Evolutionary conservation across 768 basidiomycete genomes (phyloP), one percentile per base, ranked within the genome.

Genomic region (Neoboletus subvelutipes): DNA sequence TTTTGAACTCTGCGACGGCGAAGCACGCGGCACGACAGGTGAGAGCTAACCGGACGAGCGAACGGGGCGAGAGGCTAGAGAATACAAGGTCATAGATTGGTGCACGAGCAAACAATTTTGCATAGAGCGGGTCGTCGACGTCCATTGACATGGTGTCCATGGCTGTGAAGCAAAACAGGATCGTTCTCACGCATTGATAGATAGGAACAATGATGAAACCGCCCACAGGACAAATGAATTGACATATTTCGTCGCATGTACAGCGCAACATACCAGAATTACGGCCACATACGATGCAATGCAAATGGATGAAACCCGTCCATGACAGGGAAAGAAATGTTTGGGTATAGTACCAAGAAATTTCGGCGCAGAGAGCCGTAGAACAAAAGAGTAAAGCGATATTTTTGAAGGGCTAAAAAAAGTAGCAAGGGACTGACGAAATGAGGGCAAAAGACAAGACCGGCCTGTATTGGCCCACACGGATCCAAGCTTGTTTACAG

Each of bases 331-430:
- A 45, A 54, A 40, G 37, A 52, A 52, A 49, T 31, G 51, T 26
- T 24, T 18, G 71, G 69, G 71, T 71, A 73, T 69, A 61, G 50
- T 15, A 40, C 46, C 51, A 60, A 60, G 49, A 60, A 63, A 39
- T 18, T 18, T 28, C 26, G 36, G 28, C 9, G 18, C n/a, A 26
- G n/a, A 46, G 9, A 8, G 41, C 40, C 40, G 49, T 15, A 26
- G 42, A 55, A 60, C 24, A 34, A 50, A 48, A 39, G 49, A 58
- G 43, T 29, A 56, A 47, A 57, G 31, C 41, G 39, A 64, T 24
- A n/a, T 41, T 33, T n/a, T 20, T 13, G 13, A 29, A 36, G 2
- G 7, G 12, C 48, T n/a, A 34, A 42, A 28, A 55, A 46, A 31
- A 39, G n/a, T 5, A 41, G 57, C 17, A 31, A 41, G n/a, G 50